Evolutionary conservation across 192 early-diverging fungal genomes (phyloP), one percentile per base, ranked within the genome.

Genomic region (Gaertneriomyces sp.): DNA sequence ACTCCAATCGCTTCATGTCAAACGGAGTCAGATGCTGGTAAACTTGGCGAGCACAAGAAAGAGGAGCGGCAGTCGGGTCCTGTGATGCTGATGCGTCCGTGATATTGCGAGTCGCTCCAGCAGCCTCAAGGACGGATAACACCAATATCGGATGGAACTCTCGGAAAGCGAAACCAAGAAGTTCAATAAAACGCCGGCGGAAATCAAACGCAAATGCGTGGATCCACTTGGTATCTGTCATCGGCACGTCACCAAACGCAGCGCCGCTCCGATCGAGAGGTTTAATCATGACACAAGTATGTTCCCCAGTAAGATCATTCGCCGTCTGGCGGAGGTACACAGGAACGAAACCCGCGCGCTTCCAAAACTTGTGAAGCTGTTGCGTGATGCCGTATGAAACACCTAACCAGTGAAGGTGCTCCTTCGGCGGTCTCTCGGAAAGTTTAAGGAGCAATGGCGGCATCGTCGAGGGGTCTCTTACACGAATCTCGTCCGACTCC

Each of bases 291-390:
- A 99, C 91, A 69, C 93, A 96, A 6, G 97, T 94, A 70, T 98
- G 91, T 73, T 99, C 97, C 60, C 97, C 97, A 3, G 97, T 99
- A 40, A 99, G 75, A 9, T 96, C 94, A 68, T 99, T 99, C 65
- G 89, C 74, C 7, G 97, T 99, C 72, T 99, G 97, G 40, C 97
- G 91, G 57, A 98, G 71, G 69, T 99, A 99, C 51, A 99, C 88
- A 10, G 97, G 97, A 25, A 85, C 81, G 71, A 90, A 99, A 7
- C 90, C 92, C 9, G 84, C 74, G 46, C 90, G 85, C 68, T 93
- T 95, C 97, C 97, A 99, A 74, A 99, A 99, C 83, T 92, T 92
- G 79, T 95, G 91, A 45, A 99, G 83, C 20, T 70, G 74, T 5
- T 83, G 77, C 3, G 97, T 99, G 54, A 99, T 74, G 2, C 97